Base-by-base conservation (phyloP, 2,329 filamentous ascomycete genomes). In the Fusarium sp. region DNA sequence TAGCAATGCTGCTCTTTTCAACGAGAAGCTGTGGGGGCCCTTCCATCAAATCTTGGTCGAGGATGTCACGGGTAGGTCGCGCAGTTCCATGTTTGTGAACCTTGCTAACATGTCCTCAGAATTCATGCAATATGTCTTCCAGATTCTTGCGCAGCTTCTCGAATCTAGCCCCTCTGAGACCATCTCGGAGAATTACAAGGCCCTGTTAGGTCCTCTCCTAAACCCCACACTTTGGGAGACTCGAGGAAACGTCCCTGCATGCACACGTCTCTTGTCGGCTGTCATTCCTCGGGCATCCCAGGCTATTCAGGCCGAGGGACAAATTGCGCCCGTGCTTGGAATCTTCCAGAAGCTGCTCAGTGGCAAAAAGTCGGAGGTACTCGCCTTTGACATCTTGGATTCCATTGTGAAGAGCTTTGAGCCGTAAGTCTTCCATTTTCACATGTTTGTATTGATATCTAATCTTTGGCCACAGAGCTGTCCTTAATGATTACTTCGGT, bases 71-170 rank as follows among this genome's bases (percentile, higher is more conserved):
- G 92, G 92, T 93, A 84, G 79, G 85, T 21, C 6, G 4, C 23
- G 19, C 28, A 7, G 23, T 15, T 30, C 19, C 23, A 42, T 11
- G 9, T 30, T 33, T 13, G 23, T 30, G 13, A 25, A 9, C 8
- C 33, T 52, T 28, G 69, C 81, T 86, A 80, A 85, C 79, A 38
- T 32, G 28, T 21, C 32, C 44, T 38, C 74, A 92, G 96, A 99
- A 83, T 99, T 99, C 80, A 92, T 94, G 79, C 96, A 96, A 9
- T 99, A 98, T 77, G 91, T 98, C 60, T 97, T 99, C 87, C 96
- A 99, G 81, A 89, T 99, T 40, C 93, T 98, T 72, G 94, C 96
- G 6, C 94, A 96, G 59, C 89, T 99, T 19, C 88, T 99, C 6
- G 96, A 98, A 83, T 90, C 93, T 12, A 96, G 96, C 77, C 93